A percentile compares a stretch with the other conserved stretches of the same genome.
Evolutionary conservation across 2,329 filamentous ascomycete genomes (phyloP).

Genomic region (Phoma sp.): DNA sequence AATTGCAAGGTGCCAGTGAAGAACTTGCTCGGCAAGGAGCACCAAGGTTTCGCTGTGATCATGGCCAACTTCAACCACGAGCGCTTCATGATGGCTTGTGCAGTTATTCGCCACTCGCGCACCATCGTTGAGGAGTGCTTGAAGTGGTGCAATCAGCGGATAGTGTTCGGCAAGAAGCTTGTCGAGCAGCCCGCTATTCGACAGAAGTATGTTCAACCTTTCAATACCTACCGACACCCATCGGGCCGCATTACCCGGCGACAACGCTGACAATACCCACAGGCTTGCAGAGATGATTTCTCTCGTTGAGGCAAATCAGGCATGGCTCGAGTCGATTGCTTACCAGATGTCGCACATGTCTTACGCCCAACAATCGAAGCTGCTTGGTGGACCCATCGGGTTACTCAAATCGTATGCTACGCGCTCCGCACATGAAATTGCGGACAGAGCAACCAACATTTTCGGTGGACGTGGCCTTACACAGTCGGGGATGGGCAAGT

Average conservation of each 20-base stretch:
- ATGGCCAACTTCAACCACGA: slow-evolving; percentile 90
- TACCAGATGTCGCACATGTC: slow-evolving; percentile 89
- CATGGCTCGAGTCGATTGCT: slow-evolving; percentile 83
- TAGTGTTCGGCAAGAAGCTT: slow-evolving; percentile 82
- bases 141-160: slow-evolving; percentile 86
- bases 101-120: slow-evolving; percentile 68
- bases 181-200: slow-evolving; percentile 82
- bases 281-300: slow-evolving; percentile 87
- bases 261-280: neutral
- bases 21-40: slow-evolving; percentile 79
- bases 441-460: slow-evolving; percentile 83
- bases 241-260: neutral
- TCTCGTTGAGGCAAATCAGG: slow-evolving; percentile 79
- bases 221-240: neutral
- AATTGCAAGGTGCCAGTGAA: slow-evolving; percentile 83
- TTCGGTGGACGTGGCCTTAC: slow-evolving; percentile 84
- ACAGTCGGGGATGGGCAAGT: slow-evolving; percentile 79
- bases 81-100: slow-evolving; percentile 75
- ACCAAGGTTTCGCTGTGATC: slow-evolving; percentile 86
- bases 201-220: slow-evolving; percentile 65
- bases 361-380: slow-evolving; percentile 75
- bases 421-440: slow-evolving; percentile 78
- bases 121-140: slow-evolving; percentile 80
- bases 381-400: slow-evolving; percentile 80
- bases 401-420: slow-evolving; percentile 81